Base-by-base conservation (phyloP, 352 stramenopile genomes). In the Hyaloperonospora arabidopsidis region DNA sequence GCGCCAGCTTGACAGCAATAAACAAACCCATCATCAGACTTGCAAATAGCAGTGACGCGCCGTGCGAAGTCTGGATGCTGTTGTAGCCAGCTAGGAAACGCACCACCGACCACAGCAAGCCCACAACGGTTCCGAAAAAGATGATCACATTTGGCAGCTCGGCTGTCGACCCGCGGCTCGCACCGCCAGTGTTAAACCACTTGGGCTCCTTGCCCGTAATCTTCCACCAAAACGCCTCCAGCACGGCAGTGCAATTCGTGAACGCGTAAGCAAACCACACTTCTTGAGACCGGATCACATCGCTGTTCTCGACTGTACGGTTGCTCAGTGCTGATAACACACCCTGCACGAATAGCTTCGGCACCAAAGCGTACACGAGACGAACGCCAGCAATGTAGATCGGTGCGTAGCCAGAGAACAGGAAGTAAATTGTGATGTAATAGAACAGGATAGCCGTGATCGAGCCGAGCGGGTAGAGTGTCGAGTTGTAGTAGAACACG, bases 401-500 rank as follows among this genome's bases (percentile, higher is more conserved):
- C 17, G 81, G 81, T 28, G 81, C 76, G 57, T 87, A 83, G 39
- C 81, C 81, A 3, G 79, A 85, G 63, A 79, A 92, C 25, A 92
- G 61, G 59, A 89, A 92, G 72, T 92, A 92, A 57, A 89, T 65
- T 49, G 81, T 89, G 52, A 92, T 81, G 70, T 88, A 88, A 63
- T 86, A 89, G 58, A 88, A 92, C 57, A 92, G 58, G 19, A 92
- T 70, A 12, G 79, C 76, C 49, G 77, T 84, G 57, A 92, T 84
- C 36, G 79, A 92, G 14, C 79, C 75, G 32, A 92, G 62, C 45
- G 81, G 79, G 62, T 92, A 92, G 40, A 92, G 68, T 12, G 79
- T 89, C 54, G 65, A 79, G 68, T 92, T 89, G 56, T 83, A 72
- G 62, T 84, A 92, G 48, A 89, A 92, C 40, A 92, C 69, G 43